phyloP scores from a whole-genome alignment of 306 rosid genomes.

The Vicia sativa region DNA sequence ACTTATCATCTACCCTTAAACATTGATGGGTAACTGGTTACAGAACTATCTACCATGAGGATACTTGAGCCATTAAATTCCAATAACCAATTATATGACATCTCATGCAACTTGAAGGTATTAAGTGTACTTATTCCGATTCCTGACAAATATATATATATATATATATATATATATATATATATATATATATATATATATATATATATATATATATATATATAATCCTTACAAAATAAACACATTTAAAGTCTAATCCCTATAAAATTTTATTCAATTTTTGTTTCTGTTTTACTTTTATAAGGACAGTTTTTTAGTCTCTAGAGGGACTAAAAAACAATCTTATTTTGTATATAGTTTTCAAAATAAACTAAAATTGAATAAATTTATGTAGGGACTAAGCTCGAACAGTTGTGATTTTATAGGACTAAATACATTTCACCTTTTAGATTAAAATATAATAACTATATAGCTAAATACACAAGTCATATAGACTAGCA shows the following conservation, averaged over 20 bases:
- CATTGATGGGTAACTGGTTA: constrained; percentile 6
- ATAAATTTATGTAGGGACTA: neutral
- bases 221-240: neutral
- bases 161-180: too few species aligned
- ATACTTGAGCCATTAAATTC: constrained; percentile 18
- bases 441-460: neutral
- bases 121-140: neutral
- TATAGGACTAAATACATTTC: neutral
- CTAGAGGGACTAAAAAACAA: neutral
- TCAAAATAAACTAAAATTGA: neutral
- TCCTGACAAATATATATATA: neutral
- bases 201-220: too few species aligned
- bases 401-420: neutral
- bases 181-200: too few species aligned
- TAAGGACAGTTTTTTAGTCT: neutral
- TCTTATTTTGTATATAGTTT: neutral
- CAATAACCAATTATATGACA: constrained; percentile 17
- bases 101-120: constrained; percentile 13
- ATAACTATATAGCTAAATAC: constrained; percentile 16
- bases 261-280: neutral
- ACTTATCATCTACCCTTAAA: constrained; percentile 30
- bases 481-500: constrained; percentile 25
- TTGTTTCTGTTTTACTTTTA: neutral
- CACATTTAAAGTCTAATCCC: neutral
- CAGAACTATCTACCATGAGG: neutral